Evolutionary conservation across 441 rosid genomes (phyloP).

Genomic region (Populus hybrid): DNA sequence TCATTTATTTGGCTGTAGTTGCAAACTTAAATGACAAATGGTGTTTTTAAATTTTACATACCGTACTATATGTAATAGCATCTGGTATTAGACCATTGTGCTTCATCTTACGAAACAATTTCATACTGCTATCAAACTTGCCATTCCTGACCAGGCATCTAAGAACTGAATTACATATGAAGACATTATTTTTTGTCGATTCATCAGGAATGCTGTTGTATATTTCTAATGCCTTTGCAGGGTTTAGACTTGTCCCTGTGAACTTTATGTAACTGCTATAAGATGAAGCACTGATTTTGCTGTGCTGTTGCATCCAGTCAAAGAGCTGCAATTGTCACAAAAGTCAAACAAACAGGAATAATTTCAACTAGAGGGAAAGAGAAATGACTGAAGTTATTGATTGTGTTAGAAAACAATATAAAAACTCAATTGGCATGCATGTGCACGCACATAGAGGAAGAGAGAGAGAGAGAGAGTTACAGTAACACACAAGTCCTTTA

Average conservation of each 20-base stretch:
- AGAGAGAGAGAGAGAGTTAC: not conserved
- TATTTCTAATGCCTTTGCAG: constrained; percentile 64
- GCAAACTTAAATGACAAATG: not conserved
- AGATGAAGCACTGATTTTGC: constrained; percentile 60
- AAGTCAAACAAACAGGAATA: not conserved
- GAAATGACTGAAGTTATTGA: not conserved
- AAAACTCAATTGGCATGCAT: not conserved
- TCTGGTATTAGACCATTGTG: constrained; percentile 77
- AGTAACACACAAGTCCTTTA: not conserved
- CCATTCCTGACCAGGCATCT: constrained; percentile 73
- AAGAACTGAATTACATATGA: constrained; percentile 76
- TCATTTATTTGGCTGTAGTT: constrained; percentile 4
- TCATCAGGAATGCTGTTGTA: constrained; percentile 62
- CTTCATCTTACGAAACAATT: constrained; percentile 86
- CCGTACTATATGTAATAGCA: constrained; percentile 75
- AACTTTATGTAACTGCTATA: constrained; percentile 76
- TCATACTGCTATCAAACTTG: constrained; percentile 54
- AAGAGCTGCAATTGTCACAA: constrained; percentile 58
- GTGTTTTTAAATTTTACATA: constrained; percentile 24
- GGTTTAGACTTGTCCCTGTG: constrained; percentile 54
- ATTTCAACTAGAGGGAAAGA: not conserved
- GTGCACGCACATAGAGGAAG: not conserved
- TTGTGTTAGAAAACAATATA: not conserved
- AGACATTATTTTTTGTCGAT: constrained; percentile 59
- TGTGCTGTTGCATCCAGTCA: constrained; percentile 82